A percentile compares a stretch with the other conserved stretches of the same genome.
These are phyloP conservation scores for Beauveria scarabaeidicola DNA, from an alignment of 2,329 filamentous ascomycete genomes.

Conservation along the genomic window DNA sequence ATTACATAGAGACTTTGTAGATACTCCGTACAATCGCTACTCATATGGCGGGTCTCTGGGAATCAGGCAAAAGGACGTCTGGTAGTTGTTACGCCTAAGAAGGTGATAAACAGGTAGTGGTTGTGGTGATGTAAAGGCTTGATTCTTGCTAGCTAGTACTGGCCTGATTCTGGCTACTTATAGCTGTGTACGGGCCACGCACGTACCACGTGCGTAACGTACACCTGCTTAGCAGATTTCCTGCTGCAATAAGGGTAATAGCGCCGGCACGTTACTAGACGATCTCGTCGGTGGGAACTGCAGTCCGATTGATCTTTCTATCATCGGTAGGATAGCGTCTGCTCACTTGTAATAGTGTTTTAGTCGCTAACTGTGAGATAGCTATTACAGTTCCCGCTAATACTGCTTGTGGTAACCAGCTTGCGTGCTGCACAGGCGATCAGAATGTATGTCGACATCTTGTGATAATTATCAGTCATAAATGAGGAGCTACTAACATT, in stretches of 20 bases:
- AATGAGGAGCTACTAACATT: not conserved
- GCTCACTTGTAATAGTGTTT: too few species aligned
- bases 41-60: too few species aligned
- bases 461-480: not conserved
- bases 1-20: too few species aligned
- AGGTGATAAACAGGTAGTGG: too few species aligned
- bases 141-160: too few species aligned
- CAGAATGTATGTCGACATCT: not conserved
- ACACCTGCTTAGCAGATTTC: not conserved
- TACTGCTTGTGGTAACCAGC: not conserved
- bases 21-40: too few species aligned
- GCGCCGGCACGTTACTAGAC: not conserved
- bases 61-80: too few species aligned
- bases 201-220: too few species aligned
- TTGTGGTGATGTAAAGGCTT: too few species aligned
- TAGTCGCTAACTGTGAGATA: not conserved
- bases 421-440: not conserved
- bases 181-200: too few species aligned
- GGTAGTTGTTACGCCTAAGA: too few species aligned
- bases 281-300: not conserved
- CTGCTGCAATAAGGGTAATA: not conserved
- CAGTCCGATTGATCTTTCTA: not conserved
- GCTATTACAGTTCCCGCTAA: not conserved
- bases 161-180: too few species aligned
- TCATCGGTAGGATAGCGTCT: not conserved